Conservation (phyloP, 331 rosid genomes). For the Erythrophleum ivorense region DNA sequence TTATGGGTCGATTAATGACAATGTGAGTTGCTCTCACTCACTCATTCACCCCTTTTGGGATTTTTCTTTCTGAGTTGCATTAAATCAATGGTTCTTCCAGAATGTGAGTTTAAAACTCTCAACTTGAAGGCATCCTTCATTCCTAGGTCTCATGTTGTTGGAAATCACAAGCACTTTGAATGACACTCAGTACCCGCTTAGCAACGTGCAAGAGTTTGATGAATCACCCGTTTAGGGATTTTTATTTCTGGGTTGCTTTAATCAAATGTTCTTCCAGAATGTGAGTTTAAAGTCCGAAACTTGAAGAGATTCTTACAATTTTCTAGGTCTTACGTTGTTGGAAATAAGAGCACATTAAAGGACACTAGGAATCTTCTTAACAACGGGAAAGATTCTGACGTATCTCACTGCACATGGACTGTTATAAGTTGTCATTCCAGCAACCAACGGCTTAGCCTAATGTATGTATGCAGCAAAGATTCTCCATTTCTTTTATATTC, state of each 20-base stretch:
- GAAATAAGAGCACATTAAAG: constrained; percentile 66
- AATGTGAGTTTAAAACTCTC: constrained; percentile 25
- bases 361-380: constrained; percentile 64
- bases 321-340: constrained; percentile 71
- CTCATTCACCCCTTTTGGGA: not conserved
- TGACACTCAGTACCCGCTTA: constrained; percentile 69
- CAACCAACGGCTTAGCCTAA: constrained; percentile 64
- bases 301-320: not conserved
- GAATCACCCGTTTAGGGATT: constrained; percentile 39
- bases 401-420: constrained; percentile 78
- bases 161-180: constrained; percentile 70
- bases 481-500: constrained; percentile 8
- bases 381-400: constrained; percentile 64
- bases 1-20: not conserved
- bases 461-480: constrained; percentile 48
- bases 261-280: not conserved
- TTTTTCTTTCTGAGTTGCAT: not conserved
- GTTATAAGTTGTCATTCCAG: constrained; percentile 72
- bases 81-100: not conserved
- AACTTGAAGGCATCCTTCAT: constrained; percentile 31
- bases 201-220: constrained; percentile 72
- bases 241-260: not conserved
- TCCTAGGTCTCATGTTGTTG: constrained; percentile 73
- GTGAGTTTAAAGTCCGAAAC: constrained; percentile 25
- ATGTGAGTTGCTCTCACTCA: not conserved